A percentile compares a stretch with the other conserved stretches of the same genome.
Conservation (phyloP, 2,329 filamentous ascomycete species). For the Arthroderma sp. region DNA sequence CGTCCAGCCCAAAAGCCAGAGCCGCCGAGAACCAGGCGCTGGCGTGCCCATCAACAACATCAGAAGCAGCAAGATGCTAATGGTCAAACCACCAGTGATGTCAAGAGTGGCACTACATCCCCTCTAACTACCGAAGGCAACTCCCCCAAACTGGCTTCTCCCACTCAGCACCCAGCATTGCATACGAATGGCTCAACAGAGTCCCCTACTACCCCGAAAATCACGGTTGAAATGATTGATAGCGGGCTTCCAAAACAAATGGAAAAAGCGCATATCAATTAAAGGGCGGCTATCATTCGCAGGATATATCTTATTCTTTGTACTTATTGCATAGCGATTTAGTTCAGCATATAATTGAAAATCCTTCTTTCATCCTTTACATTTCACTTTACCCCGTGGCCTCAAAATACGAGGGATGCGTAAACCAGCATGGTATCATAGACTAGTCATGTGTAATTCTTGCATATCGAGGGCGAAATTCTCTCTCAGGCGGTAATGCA, state of each 20-base stretch:
- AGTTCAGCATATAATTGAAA: neutral
- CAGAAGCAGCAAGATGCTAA: constrained; percentile 1
- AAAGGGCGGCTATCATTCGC: neutral
- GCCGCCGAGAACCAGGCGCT: constrained; percentile 34
- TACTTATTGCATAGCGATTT: constrained; percentile 2
- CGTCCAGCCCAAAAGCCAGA: constrained; percentile 24
- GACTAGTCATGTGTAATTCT: too few relatives aligned
- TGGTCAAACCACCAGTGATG: neutral
- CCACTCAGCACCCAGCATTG: neutral
- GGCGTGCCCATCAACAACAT: constrained; percentile 23
- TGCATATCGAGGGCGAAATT: too few relatives aligned
- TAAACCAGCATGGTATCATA: too few relatives aligned
- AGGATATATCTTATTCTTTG: neutral
- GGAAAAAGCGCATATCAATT: neutral
- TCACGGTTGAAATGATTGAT: neutral
- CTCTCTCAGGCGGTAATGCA: too few relatives aligned
- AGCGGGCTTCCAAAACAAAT: neutral
- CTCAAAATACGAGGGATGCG: too few relatives aligned
- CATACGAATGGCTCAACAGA: neutral
- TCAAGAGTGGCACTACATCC: neutral
- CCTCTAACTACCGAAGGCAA: neutral
- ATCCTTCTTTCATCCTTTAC: neutral
- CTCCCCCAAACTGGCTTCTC: neutral
- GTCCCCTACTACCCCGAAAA: neutral
- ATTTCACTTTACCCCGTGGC: neutral